phyloP scores from a whole-genome alignment of 2,329 filamentous ascomycete species.

The Aspergillus sp. region DNA sequence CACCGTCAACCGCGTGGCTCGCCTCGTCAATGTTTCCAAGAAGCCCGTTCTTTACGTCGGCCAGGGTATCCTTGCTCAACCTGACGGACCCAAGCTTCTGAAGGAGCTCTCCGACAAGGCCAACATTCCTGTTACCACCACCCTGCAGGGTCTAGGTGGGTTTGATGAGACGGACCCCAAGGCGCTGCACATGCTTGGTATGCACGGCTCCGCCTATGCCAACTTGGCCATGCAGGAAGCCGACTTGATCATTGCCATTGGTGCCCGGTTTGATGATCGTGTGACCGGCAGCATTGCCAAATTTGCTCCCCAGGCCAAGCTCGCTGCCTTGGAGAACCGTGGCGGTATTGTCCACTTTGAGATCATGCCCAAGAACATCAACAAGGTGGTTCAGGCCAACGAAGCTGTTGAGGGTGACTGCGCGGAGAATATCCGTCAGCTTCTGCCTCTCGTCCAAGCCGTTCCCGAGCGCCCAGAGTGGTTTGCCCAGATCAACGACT shows the following conservation, averaged over 20 bases:
- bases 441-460: conserved; percentile 70
- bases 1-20: conserved; percentile 74
- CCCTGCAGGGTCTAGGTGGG: conserved; percentile 86
- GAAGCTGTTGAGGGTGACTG: conserved; percentile 95
- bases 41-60: conserved; percentile 95
- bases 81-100: conserved; percentile 75
- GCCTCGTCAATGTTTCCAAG: conserved; percentile 83
- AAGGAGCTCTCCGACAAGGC: conserved; percentile 87
- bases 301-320: conserved; percentile 85
- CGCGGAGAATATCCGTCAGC: conserved; percentile 69
- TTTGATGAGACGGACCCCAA: conserved; percentile 93
- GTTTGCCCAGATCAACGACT: conserved; percentile 84
- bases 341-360: conserved; percentile 98
- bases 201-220: conserved; percentile 96
- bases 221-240: conserved; percentile 98
- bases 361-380: conserved; percentile 99
- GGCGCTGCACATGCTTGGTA: conserved; percentile 96
- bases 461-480: conserved; percentile 73
- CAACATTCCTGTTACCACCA: conserved; percentile 91
- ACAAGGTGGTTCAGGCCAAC: conserved; percentile 96
- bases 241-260: conserved; percentile 91
- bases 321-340: conserved; percentile 77
- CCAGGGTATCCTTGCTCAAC: conserved; percentile 78
- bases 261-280: conserved; percentile 93
- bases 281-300: conserved; percentile 79